Evolutionary conservation across 352 stramenopile genomes (phyloP), one percentile per base, ranked within the genome.

Genomic region (Pythium scleroteichum): DNA sequence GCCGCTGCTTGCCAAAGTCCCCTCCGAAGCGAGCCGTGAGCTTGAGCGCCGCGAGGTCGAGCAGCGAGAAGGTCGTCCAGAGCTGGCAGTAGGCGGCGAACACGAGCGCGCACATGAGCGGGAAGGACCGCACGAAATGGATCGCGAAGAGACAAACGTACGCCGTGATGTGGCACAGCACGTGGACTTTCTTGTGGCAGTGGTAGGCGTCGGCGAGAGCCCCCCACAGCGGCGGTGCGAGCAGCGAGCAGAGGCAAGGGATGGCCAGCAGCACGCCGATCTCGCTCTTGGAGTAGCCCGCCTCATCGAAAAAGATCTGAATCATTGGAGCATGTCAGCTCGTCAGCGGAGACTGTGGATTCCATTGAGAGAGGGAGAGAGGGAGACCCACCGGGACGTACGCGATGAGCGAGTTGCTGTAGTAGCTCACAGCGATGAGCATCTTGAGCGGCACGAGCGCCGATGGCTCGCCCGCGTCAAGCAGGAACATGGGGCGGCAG

Each of bases 81-180:
- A 69, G 79, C 63, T 86, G 75, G 63, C 85, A 89, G 62, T 87
- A 86, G 26, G 77, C 76, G 27, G 82, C 35, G 58, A 89, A 85
- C 48, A 87, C 67, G 63, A 86, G 74, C 33, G 85, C 45, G 59
- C 75, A 80, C 75, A 86, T 89, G 54, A 84, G 55, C 54, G 75
- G 63, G 61, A 89, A 89, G 33, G 64, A 70, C 33, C 65, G 64
- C n/a, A 83, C 72, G 67, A 82, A 89, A 39, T 75, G 79, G 23
- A 89, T 61, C 55, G 53, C 68, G 68, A 83, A 87, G 71, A 84
- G 84, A 64, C 86, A 71, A 60, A 83, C 42, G 3, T 72, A 68
- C 16, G 77, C 73, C 20, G 77, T 72, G 24, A 83, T 55, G 24
- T 85, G 75, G 58, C 77, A 87, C 40, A 77, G 59, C 46, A 89